phyloP scores from a whole-genome alignment of 805 yeast species.

The Pichia nakasei region DNA sequence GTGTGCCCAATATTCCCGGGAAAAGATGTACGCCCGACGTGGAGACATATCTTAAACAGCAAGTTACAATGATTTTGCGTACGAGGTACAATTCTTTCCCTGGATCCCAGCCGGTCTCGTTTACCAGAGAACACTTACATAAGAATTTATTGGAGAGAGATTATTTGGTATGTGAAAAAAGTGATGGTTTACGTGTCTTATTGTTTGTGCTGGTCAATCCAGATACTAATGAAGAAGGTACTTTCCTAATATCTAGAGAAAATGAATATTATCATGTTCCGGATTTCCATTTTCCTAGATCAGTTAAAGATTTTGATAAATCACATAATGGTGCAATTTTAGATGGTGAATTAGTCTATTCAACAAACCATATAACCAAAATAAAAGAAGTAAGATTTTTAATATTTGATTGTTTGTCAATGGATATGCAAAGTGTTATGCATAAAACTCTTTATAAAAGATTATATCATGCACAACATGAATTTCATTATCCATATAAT shows the following conservation, averaged over 20 bases:
- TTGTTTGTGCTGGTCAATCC: conserved; percentile 53
- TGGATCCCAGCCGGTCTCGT: conserved; percentile 94
- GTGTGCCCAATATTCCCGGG: conserved; percentile 85
- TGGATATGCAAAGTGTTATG: conserved; percentile 66
- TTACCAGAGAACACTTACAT: conserved; percentile 61
- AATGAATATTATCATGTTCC: conserved; percentile 79
- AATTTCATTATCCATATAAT: conserved; percentile 74
- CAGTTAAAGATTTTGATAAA: conserved; percentile 36
- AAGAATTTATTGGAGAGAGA: conserved; percentile 60
- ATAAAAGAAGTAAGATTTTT: conserved; percentile 66
- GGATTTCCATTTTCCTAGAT: conserved; percentile 72
- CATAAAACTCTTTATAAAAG: conserved; percentile 70
- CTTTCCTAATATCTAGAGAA: conserved; percentile 80
- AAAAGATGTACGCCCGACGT: conserved; percentile 64
- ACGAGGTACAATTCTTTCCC: conserved; percentile 57
- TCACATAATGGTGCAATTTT: conserved; percentile 82
- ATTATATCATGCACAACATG: conserved; percentile 76
- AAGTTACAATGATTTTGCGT: conserved; percentile 56
- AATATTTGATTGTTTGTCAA: conserved; percentile 84
- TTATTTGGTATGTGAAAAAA: conserved; percentile 90
- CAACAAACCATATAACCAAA: conserved; percentile 43
- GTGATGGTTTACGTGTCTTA: conserved; percentile 86
- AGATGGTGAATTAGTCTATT: conserved; percentile 90
- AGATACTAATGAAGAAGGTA: conserved; percentile 75
- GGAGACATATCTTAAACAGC: conserved; percentile 54